Conservation (phyloP, 257 asterid genomes). For the Mitragyna speciosa region DNA sequence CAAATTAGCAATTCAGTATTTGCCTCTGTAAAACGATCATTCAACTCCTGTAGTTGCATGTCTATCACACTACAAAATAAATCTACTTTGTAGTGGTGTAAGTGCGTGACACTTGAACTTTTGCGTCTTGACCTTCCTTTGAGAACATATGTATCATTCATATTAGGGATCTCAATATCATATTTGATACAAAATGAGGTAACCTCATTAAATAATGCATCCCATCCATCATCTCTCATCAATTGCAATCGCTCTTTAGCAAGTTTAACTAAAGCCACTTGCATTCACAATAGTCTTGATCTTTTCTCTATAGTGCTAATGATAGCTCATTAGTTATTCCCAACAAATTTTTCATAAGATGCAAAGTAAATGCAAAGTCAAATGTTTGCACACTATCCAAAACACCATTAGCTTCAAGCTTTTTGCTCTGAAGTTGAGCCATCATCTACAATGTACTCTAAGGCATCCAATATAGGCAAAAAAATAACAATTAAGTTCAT, state of each 20-base stretch:
- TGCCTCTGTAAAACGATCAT: no score
- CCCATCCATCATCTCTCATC: constrained; percentile 2
- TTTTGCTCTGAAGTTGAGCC: background rate
- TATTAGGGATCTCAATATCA: background rate
- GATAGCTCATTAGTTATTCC: background rate
- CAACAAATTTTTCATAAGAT: background rate
- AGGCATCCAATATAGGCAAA: background rate
- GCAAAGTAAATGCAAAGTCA: constrained; percentile 7
- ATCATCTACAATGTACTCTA: background rate
- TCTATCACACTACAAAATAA: no score
- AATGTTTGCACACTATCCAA: background rate
- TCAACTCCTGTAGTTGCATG: no score
- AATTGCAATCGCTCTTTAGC: background rate
- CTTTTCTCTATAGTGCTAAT: background rate
- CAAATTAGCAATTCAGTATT: no score
- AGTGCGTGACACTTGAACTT: background rate
- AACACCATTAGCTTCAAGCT: background rate
- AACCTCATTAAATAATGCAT: background rate
- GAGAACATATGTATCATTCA: background rate
- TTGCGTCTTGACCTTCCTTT: background rate
- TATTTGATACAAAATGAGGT: no score
- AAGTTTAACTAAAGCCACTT: no score
- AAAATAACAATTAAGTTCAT: constrained; percentile 2
- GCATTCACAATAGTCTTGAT: constrained; percentile 20
- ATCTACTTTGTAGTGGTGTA: background rate